Conservation (phyloP, 1,139 yeast genomes). For the Kodamaea anthophila region DNA sequence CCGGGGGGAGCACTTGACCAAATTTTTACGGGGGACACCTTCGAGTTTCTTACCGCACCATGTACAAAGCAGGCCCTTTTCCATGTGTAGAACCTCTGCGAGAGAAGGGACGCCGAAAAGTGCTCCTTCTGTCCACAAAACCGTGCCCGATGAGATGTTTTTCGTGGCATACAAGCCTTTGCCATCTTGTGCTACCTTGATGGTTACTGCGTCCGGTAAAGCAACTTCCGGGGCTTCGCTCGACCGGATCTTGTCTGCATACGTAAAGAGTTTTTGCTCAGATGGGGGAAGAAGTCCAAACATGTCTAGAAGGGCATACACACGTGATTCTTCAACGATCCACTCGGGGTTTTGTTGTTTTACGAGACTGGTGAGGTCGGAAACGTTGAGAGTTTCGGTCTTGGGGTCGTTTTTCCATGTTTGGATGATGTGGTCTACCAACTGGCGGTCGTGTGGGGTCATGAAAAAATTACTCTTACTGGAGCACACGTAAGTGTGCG, state of each 20-base stretch:
- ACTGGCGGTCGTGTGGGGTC: slow-evolving; percentile 56
- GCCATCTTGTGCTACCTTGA: slow-evolving; percentile 40
- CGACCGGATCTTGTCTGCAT: slow-evolving; percentile 52
- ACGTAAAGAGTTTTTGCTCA: slow-evolving; percentile 35
- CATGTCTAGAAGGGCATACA: slow-evolving; percentile 47
- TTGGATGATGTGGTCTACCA: slow-evolving; percentile 55
- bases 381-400: slow-evolving; percentile 52
- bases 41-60: slow-evolving; percentile 63
- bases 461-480: too few species aligned
- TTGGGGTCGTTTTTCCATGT: slow-evolving; percentile 67
- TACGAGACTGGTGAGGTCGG: slow-evolving; percentile 48
- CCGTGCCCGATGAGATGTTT: slow-evolving; percentile 41
- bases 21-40: slow-evolving; percentile 16
- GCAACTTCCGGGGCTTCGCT: slow-evolving; percentile 42
- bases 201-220: slow-evolving; percentile 42
- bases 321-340: slow-evolving; percentile 56
- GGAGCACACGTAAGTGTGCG: too few species aligned
- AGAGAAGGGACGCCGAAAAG: slow-evolving; percentile 66
- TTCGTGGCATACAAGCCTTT: slow-evolving; percentile 44
- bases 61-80: slow-evolving; percentile 69
- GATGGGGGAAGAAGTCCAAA: slow-evolving; percentile 43
- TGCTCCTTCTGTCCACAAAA: slow-evolving; percentile 59
- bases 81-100: slow-evolving; percentile 58
- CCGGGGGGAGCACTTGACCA: slow-evolving; percentile 50
- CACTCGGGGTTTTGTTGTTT: slow-evolving; percentile 52